Evolutionary conservation across 306 rosid species (phyloP), one percentile per base, ranked within the genome.

Genomic region (Dalbergia cultrata): DNA sequence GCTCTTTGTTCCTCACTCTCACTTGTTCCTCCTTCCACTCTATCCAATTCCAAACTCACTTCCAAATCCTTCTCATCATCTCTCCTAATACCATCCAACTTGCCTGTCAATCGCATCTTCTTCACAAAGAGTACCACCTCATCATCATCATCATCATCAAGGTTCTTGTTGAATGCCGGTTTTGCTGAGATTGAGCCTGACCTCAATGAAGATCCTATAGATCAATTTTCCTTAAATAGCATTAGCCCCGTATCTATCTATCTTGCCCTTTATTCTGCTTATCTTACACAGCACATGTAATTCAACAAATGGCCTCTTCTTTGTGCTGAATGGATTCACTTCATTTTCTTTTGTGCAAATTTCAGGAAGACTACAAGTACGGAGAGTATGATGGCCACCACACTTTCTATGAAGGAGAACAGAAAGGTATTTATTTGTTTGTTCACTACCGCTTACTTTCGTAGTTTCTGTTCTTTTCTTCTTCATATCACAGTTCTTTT

Each of bases 331-430:
- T 26, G 31, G 31, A 26, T 26, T 26, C 31, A 26, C 31, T 26
- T 26, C 31, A 26, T 26, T 26, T 63, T 70, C 17, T 82, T 66
- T 74, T 78, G 13, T 63, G 63, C 69, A 6, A 54, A 21, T 82
- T 83, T 85, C 86, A 91, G 97, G 98, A 95, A 44, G 98, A 95
- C 74, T 95, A 91, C 73, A 77, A 76, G 85, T 95, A 81, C 53
- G 99, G 97, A 35, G 76, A 72, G 70, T 93, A 84, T 74, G 97
- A 95, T 80, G 99, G 62, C 2, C 97, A 95, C 77, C 99, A 95
- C 76, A 93, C 97, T 88, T 95, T 81, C 61, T 2, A 33, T 58
- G 97, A 95, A 81, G 95, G 90, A 69, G 95, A 91, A 67, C 53
- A 83, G 13, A 88, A 75, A 89, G 94, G 97, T 90, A 13, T 8